Percentiles rank a stretch among this genome's conserved stretches.
Evolutionary conservation across 2,329 filamentous ascomycete species (phyloP).

Genomic region (Rosellinia necatrix): DNA sequence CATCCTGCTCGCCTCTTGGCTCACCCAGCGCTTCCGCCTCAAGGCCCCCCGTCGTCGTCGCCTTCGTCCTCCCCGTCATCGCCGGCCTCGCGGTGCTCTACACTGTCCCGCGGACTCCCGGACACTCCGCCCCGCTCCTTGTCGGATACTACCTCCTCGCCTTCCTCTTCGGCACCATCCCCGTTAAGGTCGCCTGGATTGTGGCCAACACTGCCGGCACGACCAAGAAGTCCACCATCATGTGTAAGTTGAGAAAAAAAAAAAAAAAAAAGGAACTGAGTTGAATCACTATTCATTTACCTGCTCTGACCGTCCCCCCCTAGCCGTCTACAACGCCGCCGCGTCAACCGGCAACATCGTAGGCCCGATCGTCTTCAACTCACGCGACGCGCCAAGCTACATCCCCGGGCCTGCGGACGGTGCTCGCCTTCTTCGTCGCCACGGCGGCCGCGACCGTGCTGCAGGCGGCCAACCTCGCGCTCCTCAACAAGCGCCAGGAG

Average conservation of each 20-base stretch:
- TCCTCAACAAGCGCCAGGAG: conserved; percentile 62
- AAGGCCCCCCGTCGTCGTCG: conserved; percentile 61
- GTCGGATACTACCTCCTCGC: conserved; percentile 68
- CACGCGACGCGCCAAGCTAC: conserved; percentile 62
- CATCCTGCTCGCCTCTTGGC: conserved; percentile 61
- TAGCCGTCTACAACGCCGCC: conserved; percentile 63
- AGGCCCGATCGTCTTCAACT: conserved; percentile 65
- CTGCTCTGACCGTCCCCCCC: background rate
- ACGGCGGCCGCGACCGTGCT: conserved; percentile 57
- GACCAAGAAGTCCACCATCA: conserved; percentile 68
- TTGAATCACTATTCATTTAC: too few species aligned
- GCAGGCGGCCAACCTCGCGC: conserved; percentile 58
- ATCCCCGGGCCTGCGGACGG: conserved; percentile 59
- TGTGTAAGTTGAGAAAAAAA: conserved; percentile 44
- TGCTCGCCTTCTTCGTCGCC: conserved; percentile 58
- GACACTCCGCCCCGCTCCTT: conserved; percentile 54
- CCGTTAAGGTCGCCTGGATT: conserved; percentile 70
- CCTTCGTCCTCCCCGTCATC: conserved; percentile 63
- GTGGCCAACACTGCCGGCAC: conserved; percentile 70
- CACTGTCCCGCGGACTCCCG: conserved; percentile 49
- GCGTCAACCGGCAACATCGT: conserved; percentile 68
- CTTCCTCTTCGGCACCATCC: conserved; percentile 69
- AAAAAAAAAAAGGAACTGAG: too few species aligned
- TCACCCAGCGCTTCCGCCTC: conserved; percentile 58
- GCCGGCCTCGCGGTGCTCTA: conserved; percentile 63